Evolutionary conservation across 257 asterid genomes (phyloP), one percentile per base, ranked within the genome.

Genomic region (Handroanthus guayacan): DNA sequence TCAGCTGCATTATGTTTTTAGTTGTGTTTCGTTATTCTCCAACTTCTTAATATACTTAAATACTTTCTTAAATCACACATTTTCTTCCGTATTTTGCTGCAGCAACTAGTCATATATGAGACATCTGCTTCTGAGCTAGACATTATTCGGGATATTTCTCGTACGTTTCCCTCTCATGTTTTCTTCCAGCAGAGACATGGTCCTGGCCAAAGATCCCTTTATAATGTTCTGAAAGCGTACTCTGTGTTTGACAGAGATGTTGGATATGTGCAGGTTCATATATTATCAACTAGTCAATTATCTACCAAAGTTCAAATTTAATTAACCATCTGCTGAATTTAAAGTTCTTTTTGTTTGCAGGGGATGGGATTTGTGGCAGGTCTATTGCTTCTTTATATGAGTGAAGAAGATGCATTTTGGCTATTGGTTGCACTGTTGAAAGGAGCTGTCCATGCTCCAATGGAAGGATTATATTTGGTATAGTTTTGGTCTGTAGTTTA

Each of bases 321-420:
- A 74, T 70, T 67, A 36, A 62, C 47, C 71, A 20, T 50, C 18
- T 54, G 75, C 61, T 79, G 50, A 39, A 77, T 57, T 71, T 31
- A 73, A 74, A 72, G 36, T 67, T 41, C 17, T n/a, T 77, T 77
- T 83, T 86, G 66, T 65, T 71, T 86, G 81, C 92, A 95, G 99
- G 99, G 99, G 65, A 95, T 95, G 98, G 99, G 99, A 82, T 95
- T 95, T 79, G 91, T 95, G 75, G 97, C 99, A 7, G 98, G 99
- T 79, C 86, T 95, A 11, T 83, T 95, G 81, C 99, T 95, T 68
- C 98, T 95, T 79, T 95, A 95, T 80, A 95, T 95, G 99, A 95
- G 99, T 72, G 99, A 95, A 89, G 99, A 95, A 85, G 98, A 95
- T 82, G 99, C 99, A 67, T 95, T 95, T 88, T 95, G 99, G 99